Conservation (phyloP, 2,329 filamentous ascomycete genomes). For the Neobulgaria alba region DNA sequence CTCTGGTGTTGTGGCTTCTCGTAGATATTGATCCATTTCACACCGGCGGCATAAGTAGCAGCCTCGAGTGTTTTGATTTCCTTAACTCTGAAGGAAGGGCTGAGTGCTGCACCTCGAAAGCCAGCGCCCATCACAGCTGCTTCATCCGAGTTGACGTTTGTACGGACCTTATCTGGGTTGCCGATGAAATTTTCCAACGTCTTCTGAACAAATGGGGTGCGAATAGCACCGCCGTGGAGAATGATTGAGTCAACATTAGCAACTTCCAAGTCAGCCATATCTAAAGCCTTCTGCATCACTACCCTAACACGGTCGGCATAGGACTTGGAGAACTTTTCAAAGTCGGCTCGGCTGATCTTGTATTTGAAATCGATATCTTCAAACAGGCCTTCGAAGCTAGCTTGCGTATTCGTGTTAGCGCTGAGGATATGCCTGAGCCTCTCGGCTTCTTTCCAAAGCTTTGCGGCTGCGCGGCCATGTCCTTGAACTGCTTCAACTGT, state of each 20-base stretch:
- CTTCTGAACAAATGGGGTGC: slow-evolving; percentile 92
- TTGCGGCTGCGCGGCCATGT: slow-evolving; percentile 79
- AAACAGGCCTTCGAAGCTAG: slow-evolving; percentile 80
- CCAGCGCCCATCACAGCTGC: slow-evolving; percentile 92
- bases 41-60: slow-evolving; percentile 61
- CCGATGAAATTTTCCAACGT: slow-evolving; percentile 70
- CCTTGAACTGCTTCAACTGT: slow-evolving; percentile 54
- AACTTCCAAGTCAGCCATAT: slow-evolving; percentile 62
- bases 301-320: slow-evolving; percentile 59
- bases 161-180: slow-evolving; percentile 68
- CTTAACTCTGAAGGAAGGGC: slow-evolving; percentile 94
- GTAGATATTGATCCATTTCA: slow-evolving; percentile 64
- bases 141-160: slow-evolving; percentile 95
- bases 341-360: slow-evolving; percentile 70
- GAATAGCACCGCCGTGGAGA: slow-evolving; percentile 80
- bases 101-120: slow-evolving; percentile 86
- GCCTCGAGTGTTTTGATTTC: slow-evolving; percentile 82
- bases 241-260: slow-evolving; percentile 81
- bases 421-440: slow-evolving; percentile 81
- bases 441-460: slow-evolving; percentile 89
- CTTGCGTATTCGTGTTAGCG: slow-evolving; percentile 75
- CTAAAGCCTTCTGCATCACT: slow-evolving; percentile 67
- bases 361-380: slow-evolving; percentile 92
- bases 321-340: slow-evolving; percentile 66
- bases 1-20: slow-evolving; percentile 69